Evolutionary conservation across 345 rosid species (phyloP).

Genomic region (rapeseed (Brassica napus)): Da-Ae NC_063437.1:10827501-10828000

Average conservation of each 20-base stretch:
- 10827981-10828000: background rate
- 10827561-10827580: conserved; percentile 5
- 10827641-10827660: conserved; percentile 35
- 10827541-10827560: conserved; percentile 18
- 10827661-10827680: conserved; percentile 33
- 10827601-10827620: conserved; percentile 35
- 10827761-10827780: conserved; percentile 7
- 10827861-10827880: conserved; percentile 12
- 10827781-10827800: conserved; percentile 20
- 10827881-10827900: conserved; percentile 2
- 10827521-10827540: conserved; percentile 24
- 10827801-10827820: conserved; percentile 5
- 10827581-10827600: background rate
- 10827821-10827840: background rate
- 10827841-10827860: background rate
- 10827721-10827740: conserved; percentile 18
- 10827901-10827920: conserved; percentile 8
- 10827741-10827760: conserved; percentile 6
- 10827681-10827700: conserved; percentile 15
- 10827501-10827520: conserved; percentile 30
- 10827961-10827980: background rate
- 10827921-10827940: background rate
- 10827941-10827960: conserved; percentile 6
- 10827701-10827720: background rate
- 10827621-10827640: conserved; percentile 38